Percentiles rank a stretch among this genome's conserved stretches.
Conservation (phyloP, 352 stramenopile genomes). For the Phytopythium montanum region DNA sequence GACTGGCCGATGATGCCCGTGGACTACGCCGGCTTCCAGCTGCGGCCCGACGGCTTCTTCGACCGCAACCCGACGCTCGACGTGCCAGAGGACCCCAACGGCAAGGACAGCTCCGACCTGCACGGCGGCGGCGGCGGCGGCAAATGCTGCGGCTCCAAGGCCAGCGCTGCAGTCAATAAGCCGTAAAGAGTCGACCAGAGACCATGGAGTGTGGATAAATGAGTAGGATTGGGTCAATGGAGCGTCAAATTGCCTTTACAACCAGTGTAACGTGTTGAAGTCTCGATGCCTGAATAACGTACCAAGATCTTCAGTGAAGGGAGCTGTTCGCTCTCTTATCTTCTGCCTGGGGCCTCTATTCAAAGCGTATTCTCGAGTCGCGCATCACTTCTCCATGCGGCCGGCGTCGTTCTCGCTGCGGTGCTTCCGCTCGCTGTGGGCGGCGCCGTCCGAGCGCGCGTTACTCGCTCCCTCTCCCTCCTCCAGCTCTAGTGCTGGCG, state of each 20-base stretch:
- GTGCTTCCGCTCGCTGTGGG: slow-evolving; percentile 65
- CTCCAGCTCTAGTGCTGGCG: slow-evolving; percentile 3
- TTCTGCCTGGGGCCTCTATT: neutral
- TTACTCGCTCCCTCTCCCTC: slow-evolving; percentile 17
- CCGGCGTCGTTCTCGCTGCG: slow-evolving; percentile 15
- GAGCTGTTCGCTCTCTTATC: too few species aligned
- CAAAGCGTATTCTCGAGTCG: neutral
- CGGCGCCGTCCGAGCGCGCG: slow-evolving; percentile 29
- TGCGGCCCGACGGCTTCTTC: slow-evolving; percentile 64
- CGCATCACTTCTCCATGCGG: neutral
- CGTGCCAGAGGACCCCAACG: slow-evolving; percentile 34
- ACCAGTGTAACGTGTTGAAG: too few species aligned
- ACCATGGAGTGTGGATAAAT: neutral
- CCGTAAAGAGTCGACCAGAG: neutral
- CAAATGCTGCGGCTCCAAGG: neutral
- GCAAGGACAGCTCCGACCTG: slow-evolving; percentile 22
- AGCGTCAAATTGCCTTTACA: too few species aligned
- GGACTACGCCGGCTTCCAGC: slow-evolving; percentile 10
- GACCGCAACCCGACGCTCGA: slow-evolving; percentile 47
- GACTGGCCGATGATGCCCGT: too few species aligned
- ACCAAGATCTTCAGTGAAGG: too few species aligned
- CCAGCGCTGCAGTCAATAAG: neutral
- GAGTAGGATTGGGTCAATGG: neutral
- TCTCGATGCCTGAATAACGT: too few species aligned
- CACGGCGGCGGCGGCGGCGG: too few species aligned